Percentiles rank a stretch among this genome's conserved stretches.
These are phyloP conservation scores for Thalassia testudinum DNA, from an alignment of 116 monocot species.

Conservation along the genomic window DNA sequence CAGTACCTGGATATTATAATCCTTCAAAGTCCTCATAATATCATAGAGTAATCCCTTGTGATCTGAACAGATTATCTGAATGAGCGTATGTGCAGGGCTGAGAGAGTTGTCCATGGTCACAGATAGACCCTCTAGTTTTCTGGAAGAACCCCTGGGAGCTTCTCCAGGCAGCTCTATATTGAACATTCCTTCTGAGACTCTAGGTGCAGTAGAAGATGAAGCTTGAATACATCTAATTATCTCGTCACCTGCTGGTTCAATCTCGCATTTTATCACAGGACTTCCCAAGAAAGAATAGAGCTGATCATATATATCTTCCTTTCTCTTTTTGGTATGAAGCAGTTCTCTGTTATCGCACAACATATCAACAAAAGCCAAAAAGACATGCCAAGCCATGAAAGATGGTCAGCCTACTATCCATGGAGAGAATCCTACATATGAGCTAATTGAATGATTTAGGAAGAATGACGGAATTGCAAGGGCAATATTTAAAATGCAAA, in stretches of 20 bases:
- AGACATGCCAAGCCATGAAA: no score
- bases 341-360: conserved; percentile 26
- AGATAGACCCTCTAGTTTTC: conserved; percentile 9
- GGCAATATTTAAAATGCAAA: no score
- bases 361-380: no score
- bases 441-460: no score
- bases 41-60: conserved; percentile 85
- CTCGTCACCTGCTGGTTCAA: conserved; percentile 38
- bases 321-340: conserved; percentile 57
- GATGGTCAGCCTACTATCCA: no score
- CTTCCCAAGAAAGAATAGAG: conserved; percentile 49
- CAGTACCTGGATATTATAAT: conserved; percentile 83
- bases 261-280: conserved; percentile 48
- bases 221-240: conserved; percentile 27
- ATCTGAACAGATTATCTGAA: conserved; percentile 53
- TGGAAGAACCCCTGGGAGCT: conserved; percentile 2
- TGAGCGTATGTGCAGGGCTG: conserved; percentile 61
- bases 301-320: conserved; percentile 47
- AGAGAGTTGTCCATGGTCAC: conserved; percentile 70
- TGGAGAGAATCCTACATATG: no score
- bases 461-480: no score
- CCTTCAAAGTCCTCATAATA: conserved; percentile 78
- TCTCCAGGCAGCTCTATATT: conserved; percentile 32
- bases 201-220: conserved; percentile 32
- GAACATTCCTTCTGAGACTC: conserved; percentile 48